Evolutionary conservation across 305 asterid genomes (phyloP), one percentile per base, ranked within the genome.

Genomic region (Salvia sclarea): DNA sequence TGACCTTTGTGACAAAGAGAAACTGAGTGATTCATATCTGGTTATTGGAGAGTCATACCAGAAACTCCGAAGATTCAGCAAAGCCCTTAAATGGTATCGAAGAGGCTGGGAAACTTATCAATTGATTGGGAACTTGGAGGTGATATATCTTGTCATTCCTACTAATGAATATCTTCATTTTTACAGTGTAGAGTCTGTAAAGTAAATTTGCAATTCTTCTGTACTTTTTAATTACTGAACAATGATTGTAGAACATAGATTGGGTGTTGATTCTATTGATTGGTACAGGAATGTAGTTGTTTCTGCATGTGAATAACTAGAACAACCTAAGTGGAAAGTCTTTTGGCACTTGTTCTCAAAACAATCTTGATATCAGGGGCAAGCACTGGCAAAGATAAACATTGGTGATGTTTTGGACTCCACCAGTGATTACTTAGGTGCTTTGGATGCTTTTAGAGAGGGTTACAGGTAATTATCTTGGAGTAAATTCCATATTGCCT

Each of bases 71-170:
- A 69, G 79, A 61, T 89, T 85, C 76, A 62, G 64, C 40, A 74
- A 86, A 79, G 96, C 97, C 71, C 88, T 83, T 52, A 83, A 85
- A 74, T 95, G 99, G 99, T 83, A 81, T 84, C 71, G 68, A 61
- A 90, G 82, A 84, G 87, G 92, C 68, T 84, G 88, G 97, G 87
- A 89, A 71, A 73, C 79, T 68, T 92, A 78, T 83, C 71, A 70
- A 70, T 73, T 65, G 64, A 92, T 95, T 79, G 95, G 97, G 63
- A 88, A 82, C 79, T 80, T 88, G 86, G 99, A 95, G 99, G 99
- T 95, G 80, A 75, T 77, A 72, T 75, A 66, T 41, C 68, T 58
- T 72, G 8, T 70, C 22, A 68, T 24, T 57, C 49, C 22, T 37
- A 30, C 58, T 59, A 6, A 18, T 25, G 40, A 28, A n/a, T 57